These are phyloP conservation scores for Malus sylvestris DNA, from an alignment of 306 rosid species.

Conservation along the genomic window DNA sequence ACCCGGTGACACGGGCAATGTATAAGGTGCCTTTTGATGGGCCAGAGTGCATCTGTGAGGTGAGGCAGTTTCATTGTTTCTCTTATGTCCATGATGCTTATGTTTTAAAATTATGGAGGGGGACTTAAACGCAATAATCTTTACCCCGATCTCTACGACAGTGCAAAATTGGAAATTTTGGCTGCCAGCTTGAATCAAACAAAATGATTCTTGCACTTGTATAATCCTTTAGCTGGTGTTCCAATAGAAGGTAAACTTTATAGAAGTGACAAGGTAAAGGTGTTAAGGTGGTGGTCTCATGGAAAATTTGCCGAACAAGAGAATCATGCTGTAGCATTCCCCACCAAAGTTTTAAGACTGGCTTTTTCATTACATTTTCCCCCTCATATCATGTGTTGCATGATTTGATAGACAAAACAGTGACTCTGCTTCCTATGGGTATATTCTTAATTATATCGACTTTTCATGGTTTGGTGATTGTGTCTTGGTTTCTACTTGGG, in stretches of 20 bases:
- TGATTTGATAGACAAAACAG: not conserved
- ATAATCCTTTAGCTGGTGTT: not conserved
- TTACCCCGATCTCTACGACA: not conserved
- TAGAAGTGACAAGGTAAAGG: too few species aligned
- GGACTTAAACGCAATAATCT: not conserved
- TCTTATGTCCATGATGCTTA: not conserved
- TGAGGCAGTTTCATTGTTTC: constrained; percentile 12
- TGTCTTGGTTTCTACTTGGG: not conserved
- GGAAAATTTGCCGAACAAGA: not conserved
- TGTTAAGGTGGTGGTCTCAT: too few species aligned
- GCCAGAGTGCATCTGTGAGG: constrained; percentile 84
- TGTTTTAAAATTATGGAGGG: not conserved
- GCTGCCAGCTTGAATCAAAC: not conserved
- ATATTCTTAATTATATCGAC: not conserved
- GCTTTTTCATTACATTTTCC: not conserved
- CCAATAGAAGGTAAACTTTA: not conserved
- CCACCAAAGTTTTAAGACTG: not conserved
- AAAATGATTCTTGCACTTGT: not conserved
- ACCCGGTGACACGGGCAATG: constrained; percentile 81
- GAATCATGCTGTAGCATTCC: not conserved
- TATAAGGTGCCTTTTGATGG: constrained; percentile 82
- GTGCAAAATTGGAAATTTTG: not conserved
- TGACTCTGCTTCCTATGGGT: not conserved
- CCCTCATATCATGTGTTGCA: not conserved
- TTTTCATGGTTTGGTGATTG: not conserved